A percentile compares a stretch with the other conserved stretches of the same genome.
Conservation (phyloP, 352 stramenopile genomes). For the Albugo candida region DNA sequence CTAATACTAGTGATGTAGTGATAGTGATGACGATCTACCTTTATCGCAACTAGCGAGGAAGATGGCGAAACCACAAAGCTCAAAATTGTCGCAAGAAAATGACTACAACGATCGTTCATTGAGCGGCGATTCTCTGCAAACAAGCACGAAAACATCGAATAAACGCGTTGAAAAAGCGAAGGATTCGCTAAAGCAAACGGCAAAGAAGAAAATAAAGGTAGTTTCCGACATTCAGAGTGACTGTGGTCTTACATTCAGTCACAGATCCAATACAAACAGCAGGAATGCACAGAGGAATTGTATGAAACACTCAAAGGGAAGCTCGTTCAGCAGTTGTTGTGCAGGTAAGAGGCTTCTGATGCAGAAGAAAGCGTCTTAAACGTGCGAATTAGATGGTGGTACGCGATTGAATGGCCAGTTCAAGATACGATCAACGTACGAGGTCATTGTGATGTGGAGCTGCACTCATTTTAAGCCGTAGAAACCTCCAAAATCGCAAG, state of each 20-base stretch:
- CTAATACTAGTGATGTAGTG: slow-evolving; percentile 21
- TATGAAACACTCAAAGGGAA: slow-evolving; percentile 62
- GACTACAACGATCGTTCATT: slow-evolving; percentile 23
- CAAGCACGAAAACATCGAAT: neutral
- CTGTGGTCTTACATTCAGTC: neutral
- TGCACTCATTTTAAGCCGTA: slow-evolving; percentile 3
- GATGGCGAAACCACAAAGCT: neutral
- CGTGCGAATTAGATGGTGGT: slow-evolving; percentile 44
- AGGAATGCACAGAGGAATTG: slow-evolving; percentile 65
- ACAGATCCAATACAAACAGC: slow-evolving; percentile 68
- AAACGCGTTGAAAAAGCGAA: neutral
- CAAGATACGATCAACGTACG: too few species aligned
- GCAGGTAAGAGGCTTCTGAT: slow-evolving; percentile 4
- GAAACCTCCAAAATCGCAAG: slow-evolving; percentile 52
- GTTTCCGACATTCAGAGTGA: too few species aligned
- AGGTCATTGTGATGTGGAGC: too few species aligned
- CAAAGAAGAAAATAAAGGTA: neutral
- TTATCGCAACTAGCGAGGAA: slow-evolving; percentile 33
- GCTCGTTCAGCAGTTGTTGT: slow-evolving; percentile 58
- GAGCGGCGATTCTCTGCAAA: neutral
- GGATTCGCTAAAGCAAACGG: neutral
- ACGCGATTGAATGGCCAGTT: slow-evolving; percentile 54
- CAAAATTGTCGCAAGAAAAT: neutral
- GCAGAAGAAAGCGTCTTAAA: neutral
- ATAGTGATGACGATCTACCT: slow-evolving; percentile 65